Conservation (phyloP, 257 asterid genomes). For the Henckelia pumila region DNA sequence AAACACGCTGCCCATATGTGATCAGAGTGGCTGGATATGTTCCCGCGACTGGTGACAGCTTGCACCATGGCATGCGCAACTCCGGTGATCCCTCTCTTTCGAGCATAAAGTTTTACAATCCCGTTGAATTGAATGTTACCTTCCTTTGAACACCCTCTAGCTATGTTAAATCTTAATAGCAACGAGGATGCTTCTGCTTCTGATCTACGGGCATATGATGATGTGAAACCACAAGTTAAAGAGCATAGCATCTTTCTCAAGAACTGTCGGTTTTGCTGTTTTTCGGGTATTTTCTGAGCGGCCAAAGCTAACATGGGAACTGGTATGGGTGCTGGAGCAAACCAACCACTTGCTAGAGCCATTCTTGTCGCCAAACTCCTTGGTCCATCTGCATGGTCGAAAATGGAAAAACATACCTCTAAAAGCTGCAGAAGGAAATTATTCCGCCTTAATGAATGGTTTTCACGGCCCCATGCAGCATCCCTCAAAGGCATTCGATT, state of each 20-base stretch:
- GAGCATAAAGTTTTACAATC: slow-evolving; percentile 53
- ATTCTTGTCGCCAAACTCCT: slow-evolving; percentile 87
- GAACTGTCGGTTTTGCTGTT: slow-evolving; percentile 45
- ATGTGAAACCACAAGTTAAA: slow-evolving; percentile 61
- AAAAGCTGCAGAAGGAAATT: slow-evolving; percentile 79
- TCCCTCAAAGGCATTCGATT: slow-evolving; percentile 75
- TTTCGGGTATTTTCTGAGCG: slow-evolving; percentile 78
- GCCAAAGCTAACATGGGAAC: slow-evolving; percentile 60
- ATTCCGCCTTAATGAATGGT: slow-evolving; percentile 59
- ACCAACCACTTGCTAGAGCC: slow-evolving; percentile 93
- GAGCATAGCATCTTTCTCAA: slow-evolving; percentile 67
- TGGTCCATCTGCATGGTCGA: slow-evolving; percentile 90
- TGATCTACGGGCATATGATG: slow-evolving; percentile 63
- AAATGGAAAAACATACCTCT: slow-evolving; percentile 93
- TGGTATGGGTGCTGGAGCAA: slow-evolving; percentile 76
- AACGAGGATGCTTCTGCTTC: slow-evolving; percentile 69
- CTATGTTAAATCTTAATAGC: slow-evolving; percentile 58
- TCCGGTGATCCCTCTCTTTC: slow-evolving; percentile 54
- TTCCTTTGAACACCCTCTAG: slow-evolving; percentile 49
- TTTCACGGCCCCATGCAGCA: slow-evolving; percentile 54
- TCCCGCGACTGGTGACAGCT: slow-evolving; percentile 49
- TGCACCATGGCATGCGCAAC: slow-evolving; percentile 67
- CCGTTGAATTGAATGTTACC: slow-evolving; percentile 56
- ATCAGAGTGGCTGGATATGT: slow-evolving; percentile 44
- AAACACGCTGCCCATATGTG: slow-evolving; percentile 89